These are phyloP conservation scores for Vicia sativa DNA, from an alignment of 306 rosid genomes.

Conservation along the genomic window DNA sequence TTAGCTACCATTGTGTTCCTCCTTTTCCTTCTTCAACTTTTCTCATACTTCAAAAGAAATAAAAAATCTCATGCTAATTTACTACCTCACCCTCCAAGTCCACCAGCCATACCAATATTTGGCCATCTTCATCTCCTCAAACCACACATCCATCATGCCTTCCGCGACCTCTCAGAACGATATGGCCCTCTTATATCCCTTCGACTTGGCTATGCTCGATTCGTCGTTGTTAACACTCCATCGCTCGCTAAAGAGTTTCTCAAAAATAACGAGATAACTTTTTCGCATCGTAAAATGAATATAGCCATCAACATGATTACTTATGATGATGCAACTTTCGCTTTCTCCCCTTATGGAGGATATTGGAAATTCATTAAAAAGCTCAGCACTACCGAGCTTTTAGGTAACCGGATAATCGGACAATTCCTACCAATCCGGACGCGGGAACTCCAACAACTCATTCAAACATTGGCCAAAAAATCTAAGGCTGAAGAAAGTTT, in stretches of 20 bases:
- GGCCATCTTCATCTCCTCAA: conserved; percentile 49
- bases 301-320: conserved; percentile 40
- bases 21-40: conserved; percentile 6
- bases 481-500: conserved; percentile 28
- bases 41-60: background rate
- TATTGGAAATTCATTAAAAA: conserved; percentile 39
- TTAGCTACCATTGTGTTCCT: background rate
- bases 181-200: conserved; percentile 53
- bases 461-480: conserved; percentile 20
- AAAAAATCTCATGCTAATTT: background rate
- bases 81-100: conserved; percentile 47
- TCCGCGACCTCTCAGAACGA: conserved; percentile 35
- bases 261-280: conserved; percentile 42
- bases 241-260: conserved; percentile 50
- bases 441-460: conserved; percentile 25
- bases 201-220: conserved; percentile 37
- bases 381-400: conserved; percentile 42
- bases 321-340: conserved; percentile 47
- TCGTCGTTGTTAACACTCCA: conserved; percentile 41
- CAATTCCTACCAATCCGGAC: conserved; percentile 34
- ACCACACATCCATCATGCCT: conserved; percentile 51
- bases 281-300: conserved; percentile 31
- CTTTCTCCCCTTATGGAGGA: conserved; percentile 50
- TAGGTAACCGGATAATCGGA: conserved; percentile 38
- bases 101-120: conserved; percentile 41